Percentiles rank a stretch among this genome's conserved stretches.
phyloP scores from a whole-genome alignment of 305 asterid genomes.

The Monarda citriodora region DNA sequence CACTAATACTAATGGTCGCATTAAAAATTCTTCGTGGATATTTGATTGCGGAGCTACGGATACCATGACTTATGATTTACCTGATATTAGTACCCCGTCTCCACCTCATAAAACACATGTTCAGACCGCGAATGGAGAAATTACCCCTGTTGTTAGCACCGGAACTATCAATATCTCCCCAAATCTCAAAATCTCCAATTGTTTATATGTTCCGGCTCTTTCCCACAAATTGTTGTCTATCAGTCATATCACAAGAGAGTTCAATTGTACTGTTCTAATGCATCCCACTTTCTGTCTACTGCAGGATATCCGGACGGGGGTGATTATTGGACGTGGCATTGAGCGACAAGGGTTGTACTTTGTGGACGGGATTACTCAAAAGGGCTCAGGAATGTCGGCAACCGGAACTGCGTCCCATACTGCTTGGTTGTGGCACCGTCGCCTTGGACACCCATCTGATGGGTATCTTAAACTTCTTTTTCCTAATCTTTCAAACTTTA shows the following conservation, averaged over 20 bases:
- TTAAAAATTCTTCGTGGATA: no score
- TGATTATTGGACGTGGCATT: no score
- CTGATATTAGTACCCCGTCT: not conserved
- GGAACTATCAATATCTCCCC: no score
- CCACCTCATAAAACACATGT: not conserved
- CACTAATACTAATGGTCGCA: no score
- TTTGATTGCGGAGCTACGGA: slow-evolving; percentile 10
- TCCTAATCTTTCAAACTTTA: not conserved
- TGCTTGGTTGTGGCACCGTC: slow-evolving; percentile 3
- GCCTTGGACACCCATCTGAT: not conserved
- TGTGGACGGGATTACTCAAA: not conserved
- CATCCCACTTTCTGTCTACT: not conserved
- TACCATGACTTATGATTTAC: not conserved
- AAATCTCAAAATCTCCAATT: not conserved
- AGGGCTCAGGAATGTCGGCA: not conserved
- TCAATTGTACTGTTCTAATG: not conserved
- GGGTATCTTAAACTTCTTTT: not conserved
- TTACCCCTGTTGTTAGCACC: no score
- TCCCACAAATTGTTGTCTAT: slow-evolving; percentile 6
- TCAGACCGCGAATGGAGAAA: not conserved
- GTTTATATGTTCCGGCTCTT: not conserved
- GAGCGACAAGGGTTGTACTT: not conserved
- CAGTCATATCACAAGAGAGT: not conserved
- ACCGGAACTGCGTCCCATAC: not conserved
- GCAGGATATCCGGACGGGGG: not conserved